Conservation (phyloP, 257 asterid species). For the Petunia secreta region DNA sequence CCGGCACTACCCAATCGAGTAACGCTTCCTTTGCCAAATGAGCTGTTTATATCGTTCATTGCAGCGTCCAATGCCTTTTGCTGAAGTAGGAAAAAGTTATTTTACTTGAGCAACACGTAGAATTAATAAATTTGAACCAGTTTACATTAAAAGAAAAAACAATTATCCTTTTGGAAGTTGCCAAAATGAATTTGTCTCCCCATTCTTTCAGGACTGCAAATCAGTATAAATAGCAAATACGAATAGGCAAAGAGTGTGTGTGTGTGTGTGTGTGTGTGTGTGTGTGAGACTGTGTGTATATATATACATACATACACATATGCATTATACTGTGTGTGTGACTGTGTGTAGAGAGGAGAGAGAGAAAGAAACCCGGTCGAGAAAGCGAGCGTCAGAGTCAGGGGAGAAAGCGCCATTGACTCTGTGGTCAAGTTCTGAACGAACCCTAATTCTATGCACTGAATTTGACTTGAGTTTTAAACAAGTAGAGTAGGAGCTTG, state of each 20-base stretch:
- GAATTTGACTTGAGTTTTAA: background rate
- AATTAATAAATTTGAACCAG: background rate
- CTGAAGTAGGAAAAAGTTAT: conserved; percentile 42
- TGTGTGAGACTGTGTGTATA: too few species aligned
- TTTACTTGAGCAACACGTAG: background rate
- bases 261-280: too few species aligned
- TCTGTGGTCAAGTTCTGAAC: conserved; percentile 69
- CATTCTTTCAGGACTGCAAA: too few species aligned
- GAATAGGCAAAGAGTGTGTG: conserved; percentile 1
- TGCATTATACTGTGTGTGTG: too few species aligned
- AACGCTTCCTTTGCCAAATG: conserved; percentile 97
- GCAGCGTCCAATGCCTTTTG: conserved; percentile 97
- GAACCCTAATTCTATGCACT: conserved; percentile 53
- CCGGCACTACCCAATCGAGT: conserved; percentile 98
- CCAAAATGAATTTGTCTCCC: background rate
- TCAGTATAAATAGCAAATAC: background rate
- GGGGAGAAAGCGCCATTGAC: conserved; percentile 72
- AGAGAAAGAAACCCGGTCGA: conserved; percentile 70
- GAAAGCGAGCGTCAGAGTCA: conserved; percentile 81
- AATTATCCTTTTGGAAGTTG: background rate
- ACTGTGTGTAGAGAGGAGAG: too few species aligned
- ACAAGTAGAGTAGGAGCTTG: conserved; percentile 32
- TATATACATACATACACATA: too few species aligned
- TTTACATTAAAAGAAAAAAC: too few species aligned
- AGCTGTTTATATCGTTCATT: conserved; percentile 91